Evolutionary conservation across 192 early-diverging fungal species (phyloP), one percentile per base, ranked within the genome.

Genomic region (Lobosporangium transversale): DNA sequence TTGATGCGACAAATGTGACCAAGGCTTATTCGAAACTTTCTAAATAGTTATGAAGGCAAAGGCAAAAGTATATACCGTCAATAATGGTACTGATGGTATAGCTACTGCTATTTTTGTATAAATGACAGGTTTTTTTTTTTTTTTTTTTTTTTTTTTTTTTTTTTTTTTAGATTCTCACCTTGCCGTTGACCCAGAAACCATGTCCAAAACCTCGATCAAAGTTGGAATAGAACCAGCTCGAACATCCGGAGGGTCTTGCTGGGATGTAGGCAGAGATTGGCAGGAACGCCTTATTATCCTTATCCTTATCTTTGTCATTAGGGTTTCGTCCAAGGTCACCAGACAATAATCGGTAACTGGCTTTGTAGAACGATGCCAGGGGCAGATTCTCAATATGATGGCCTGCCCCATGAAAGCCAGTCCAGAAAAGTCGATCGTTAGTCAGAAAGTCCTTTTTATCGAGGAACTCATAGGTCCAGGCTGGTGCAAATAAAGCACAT

Each of bases 381-480:
- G 62, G 62, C 12, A 70, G 45, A 24, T 55, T 63, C 53, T 78
- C 58, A 20, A 44, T 43, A 47, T 79, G 47, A n/a, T 44, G 58
- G 3, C 45, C 53, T 2, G 54, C 51, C 9, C 59, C 54, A 24
- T 56, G 58, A 11, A 59, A 63, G 9, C 85, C 85, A 0, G 43
- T 55, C 90, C 90, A 91, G 47, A 91, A 86, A 24, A 81, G 51
- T 12, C 52, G 43, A 21, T 91, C 90, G 42, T 79, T 71, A 11
- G 44, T 58, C 42, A 79, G 53, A 63, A 90, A 91, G 20, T 57
- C 50, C 7, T 78, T 68, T 17, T 64, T 58, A 18, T 81, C 86
- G 27, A 88, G 68, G 50, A 49, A 52, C 59, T 91, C 87, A 76
- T 82, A 89, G 2, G 87, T 86, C 90, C 90, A 91, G 11, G 81